Percentiles rank a stretch among this genome's conserved stretches.
phyloP scores from a whole-genome alignment of 768 basidiomycete genomes.

The Basidioascus undulatus region DNA sequence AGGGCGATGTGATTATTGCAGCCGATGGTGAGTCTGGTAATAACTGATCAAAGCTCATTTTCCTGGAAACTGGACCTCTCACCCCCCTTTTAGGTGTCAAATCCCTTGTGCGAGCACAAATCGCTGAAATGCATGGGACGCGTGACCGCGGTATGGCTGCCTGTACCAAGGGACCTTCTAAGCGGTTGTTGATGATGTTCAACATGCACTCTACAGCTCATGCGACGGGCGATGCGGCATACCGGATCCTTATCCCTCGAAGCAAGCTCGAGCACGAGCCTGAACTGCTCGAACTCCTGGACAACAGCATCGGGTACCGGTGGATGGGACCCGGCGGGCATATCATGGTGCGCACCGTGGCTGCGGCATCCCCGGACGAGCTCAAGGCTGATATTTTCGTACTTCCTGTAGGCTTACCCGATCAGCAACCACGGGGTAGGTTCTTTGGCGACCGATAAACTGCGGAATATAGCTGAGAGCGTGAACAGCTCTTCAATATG shows the following conservation, averaged over 20 bases:
- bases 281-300: conserved; percentile 17
- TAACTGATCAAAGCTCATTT: no score
- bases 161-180: no score
- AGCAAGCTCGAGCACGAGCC: conserved; percentile 14
- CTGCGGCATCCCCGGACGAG: not conserved
- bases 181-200: not conserved
- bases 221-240: conserved; percentile 19
- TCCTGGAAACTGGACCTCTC: no score
- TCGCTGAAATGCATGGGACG: conserved; percentile 14
- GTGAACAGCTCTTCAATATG: conserved; percentile 19
- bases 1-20: conserved; percentile 16
- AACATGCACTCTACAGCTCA: conserved; percentile 8
- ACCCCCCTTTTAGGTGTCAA: no score
- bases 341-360: conserved; percentile 14
- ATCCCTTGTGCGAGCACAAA: conserved; percentile 13
- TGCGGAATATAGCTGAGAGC: no score
- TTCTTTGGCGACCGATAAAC: no score
- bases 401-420: conserved; percentile 14
- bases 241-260: conserved; percentile 17
- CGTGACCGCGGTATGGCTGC: conserved; percentile 13
- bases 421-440: conserved; percentile 15
- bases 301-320: conserved; percentile 13
- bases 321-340: conserved; percentile 19
- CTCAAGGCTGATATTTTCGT: not conserved
- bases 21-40: no score